Evolutionary conservation across 176 grass and related monocot species (phyloP).

Genomic region (Avena eriantha): DNA sequence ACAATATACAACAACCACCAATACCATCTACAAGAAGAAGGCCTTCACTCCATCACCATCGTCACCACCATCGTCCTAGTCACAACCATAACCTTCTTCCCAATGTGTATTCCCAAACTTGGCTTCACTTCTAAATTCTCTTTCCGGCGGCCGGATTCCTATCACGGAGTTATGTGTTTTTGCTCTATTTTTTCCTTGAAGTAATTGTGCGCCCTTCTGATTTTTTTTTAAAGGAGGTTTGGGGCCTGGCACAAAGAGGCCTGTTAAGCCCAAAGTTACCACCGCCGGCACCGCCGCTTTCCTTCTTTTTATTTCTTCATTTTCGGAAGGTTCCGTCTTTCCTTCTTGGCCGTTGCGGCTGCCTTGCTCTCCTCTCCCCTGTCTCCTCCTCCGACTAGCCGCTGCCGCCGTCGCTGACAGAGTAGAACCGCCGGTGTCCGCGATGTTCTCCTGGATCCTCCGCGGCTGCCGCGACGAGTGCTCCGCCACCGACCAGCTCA

Average conservation of each 20-base stretch:
- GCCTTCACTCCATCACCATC: no score
- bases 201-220: no score
- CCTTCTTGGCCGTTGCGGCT: conserved; percentile 24
- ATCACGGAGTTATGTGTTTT: no score
- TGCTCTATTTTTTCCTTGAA: no score
- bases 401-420: neutral
- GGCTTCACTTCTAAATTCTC: no score
- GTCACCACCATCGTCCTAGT: no score
- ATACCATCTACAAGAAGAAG: no score
- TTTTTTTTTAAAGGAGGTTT: neutral
- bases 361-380: neutral
- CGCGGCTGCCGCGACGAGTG: conserved; percentile 54
- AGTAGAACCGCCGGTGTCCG: neutral
- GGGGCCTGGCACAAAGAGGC: neutral
- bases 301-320: neutral
- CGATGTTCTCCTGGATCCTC: conserved; percentile 59
- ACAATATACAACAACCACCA: no score
- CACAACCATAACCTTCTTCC: no score
- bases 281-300: neutral
- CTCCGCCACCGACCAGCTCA: conserved; percentile 67
- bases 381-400: neutral
- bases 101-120: no score
- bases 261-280: neutral
- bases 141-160: no score
- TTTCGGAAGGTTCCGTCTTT: neutral